Evolutionary conservation across 148 eudicot genomes (phyloP).

Genomic region (Rhododendron griersonianum): DNA sequence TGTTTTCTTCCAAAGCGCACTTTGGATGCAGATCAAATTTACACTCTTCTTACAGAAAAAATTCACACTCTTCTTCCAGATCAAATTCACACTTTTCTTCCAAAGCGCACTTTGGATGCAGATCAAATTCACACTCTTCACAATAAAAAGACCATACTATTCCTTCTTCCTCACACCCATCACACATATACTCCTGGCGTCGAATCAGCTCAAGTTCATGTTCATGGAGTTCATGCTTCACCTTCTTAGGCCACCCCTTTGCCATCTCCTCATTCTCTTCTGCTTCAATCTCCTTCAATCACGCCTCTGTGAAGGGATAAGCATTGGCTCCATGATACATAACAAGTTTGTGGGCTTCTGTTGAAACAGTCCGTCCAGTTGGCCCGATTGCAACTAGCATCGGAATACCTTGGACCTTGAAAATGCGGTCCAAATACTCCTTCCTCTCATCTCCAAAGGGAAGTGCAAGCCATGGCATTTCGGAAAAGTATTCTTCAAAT

Average conservation of each 20-base stretch:
- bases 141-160: constrained; percentile 12
- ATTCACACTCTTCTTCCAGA: too few species aligned
- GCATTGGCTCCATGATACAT: constrained; percentile 43
- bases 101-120: too few species aligned
- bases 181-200: background rate
- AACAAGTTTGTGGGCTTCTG: constrained; percentile 34
- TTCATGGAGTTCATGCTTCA: constrained; percentile 10
- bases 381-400: constrained; percentile 43
- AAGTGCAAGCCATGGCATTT: constrained; percentile 6
- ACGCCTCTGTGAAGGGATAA: constrained; percentile 55
- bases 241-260: constrained; percentile 19
- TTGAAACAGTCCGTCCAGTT: constrained; percentile 39
- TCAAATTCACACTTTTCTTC: too few species aligned
- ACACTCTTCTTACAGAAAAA: too few species aligned
- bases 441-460: constrained; percentile 33
- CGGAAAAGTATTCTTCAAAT: background rate
- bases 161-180: constrained; percentile 15
- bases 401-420: constrained; percentile 47
- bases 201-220: constrained; percentile 7
- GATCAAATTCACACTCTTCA: constrained; percentile 9
- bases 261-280: constrained; percentile 32
- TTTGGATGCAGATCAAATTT: constrained; percentile 13
- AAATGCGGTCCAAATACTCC: constrained; percentile 26
- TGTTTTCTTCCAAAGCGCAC: background rate
- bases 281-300: constrained; percentile 26